Evolutionary conservation across 202 grass and related monocot species (phyloP).

Genomic region (Setaria italica): DNA sequence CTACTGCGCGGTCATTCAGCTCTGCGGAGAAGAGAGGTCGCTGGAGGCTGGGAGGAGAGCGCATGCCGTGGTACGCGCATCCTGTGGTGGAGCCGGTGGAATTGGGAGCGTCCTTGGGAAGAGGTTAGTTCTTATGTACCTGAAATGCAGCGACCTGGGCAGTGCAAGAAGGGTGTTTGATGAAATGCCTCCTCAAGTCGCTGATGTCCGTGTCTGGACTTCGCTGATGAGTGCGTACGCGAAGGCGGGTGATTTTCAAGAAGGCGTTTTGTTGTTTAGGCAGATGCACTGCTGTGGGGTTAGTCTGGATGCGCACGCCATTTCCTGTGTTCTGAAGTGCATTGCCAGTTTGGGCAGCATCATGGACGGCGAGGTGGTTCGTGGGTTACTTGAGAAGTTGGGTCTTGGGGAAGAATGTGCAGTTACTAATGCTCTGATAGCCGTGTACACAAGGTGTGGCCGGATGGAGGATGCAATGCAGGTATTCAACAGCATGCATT

Average conservation of each 20-base stretch:
- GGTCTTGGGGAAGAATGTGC: conserved; percentile 53
- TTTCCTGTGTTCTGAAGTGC: conserved; percentile 77
- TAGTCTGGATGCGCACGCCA: conserved; percentile 54
- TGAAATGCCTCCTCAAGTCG: conserved; percentile 54
- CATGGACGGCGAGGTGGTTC: conserved; percentile 52
- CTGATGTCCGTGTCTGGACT: conserved; percentile 63
- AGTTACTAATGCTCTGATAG: conserved; percentile 76
- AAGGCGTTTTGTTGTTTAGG: conserved; percentile 64
- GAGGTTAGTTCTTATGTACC: conserved; percentile 72
- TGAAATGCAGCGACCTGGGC: conserved; percentile 67
- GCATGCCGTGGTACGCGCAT: conserved; percentile 55
- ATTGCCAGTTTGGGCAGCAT: conserved; percentile 50
- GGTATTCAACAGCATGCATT: conserved; percentile 68
- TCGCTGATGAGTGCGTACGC: conserved; percentile 64
- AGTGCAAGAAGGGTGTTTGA: conserved; percentile 66
- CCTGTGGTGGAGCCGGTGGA: conserved; percentile 26
- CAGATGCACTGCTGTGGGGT: conserved; percentile 61
- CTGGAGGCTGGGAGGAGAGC: conserved; percentile 63
- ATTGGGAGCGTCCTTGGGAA: conserved; percentile 52
- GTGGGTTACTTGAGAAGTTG: conserved; percentile 69
- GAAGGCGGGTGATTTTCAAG: conserved; percentile 50
- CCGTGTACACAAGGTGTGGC: conserved; percentile 63
- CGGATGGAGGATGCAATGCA: conserved; percentile 52
- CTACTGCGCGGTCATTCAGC: conserved; percentile 70
- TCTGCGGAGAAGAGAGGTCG: conserved; percentile 63